Evolutionary conservation across 1,139 yeast genomes (phyloP), one percentile per base, ranked within the genome.

Genomic region (Saccharomyces hybrid): DNA sequence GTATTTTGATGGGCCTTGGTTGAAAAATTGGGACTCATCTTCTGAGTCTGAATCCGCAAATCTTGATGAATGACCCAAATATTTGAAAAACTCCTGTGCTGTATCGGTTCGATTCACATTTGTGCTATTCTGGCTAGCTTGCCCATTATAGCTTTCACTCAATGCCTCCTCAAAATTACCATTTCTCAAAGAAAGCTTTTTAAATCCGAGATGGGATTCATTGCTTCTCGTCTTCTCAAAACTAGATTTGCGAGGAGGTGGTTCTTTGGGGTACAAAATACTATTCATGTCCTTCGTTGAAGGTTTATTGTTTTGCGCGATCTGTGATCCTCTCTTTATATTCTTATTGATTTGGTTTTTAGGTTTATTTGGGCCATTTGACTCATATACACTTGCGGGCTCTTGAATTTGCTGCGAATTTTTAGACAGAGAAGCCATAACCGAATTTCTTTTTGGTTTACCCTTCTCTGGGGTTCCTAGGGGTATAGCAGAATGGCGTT

Each of bases 1-100:
- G 59, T 47, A 65, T 65, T 27, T 65, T 62, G 48, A 62, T 58
- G 31, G 62, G 54, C 7, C 55, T n/a, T 44, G 57, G 58, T 31
- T 32, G 59, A 49, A 27, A 47, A 44, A 60, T 61, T 25, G 59
- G 67, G 49, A 55, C 56, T 76, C 79, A 5, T 70, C 70, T 50
- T 81, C 85, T 7, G 86, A 81, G 64, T 81, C 84, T 7, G 86
- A 81, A 64, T 83, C 86, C 5, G 73, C 73, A 56, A 81, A 77
- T 60, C 87, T 73, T 1, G 88, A 82, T 29, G 44, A 16, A 13
- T 38, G 25, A 9, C 44, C 44, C 44, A 38, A 19, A 9, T 16
- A 14, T 16, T 38, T 38, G 16, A 38, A 38, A 19, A 38, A 38
- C 44, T 53, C 54, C 49, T 47, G 8, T 47, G 51, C 13, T 47